Base-by-base conservation (phyloP, 2,329 filamentous ascomycete genomes). In the Aspergillus sojae region DNA sequence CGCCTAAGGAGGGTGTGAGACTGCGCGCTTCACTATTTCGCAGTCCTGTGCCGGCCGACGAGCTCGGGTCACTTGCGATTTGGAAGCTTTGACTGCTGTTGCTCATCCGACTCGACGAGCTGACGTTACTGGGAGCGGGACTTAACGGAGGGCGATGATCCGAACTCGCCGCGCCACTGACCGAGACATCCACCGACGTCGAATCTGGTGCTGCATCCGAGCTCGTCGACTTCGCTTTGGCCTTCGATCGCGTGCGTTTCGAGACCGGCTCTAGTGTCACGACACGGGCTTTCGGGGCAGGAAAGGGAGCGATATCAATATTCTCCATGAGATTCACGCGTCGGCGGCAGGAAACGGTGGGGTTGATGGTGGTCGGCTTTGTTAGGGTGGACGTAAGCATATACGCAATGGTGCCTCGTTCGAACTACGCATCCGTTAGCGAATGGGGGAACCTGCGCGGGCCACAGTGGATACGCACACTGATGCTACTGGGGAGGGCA, bases 351-450 rank as follows among this genome's bases (percentile, higher is more conserved):
- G 88, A 91, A 11, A 89, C 85, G 2, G 90, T 93, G 2, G 94
- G 90, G 16, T 90, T 86, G 65, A 97, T 96, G 6, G 93, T 89
- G 0, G 91, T 95, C 23, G 95, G 94, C 62, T 93, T 88, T 23
- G 94, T 98, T 62, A 98, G 78, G 10, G 93, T 97, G 36, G 94
- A 91, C 6, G 92, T 94, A 71, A 98, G 86, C 81, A 94, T 88
- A 79, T 98, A 99, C 23, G 91, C 90, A 71, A 99, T 92, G 2
- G 92, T 94, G 41, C 95, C 95, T 74, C 94, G 89, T 79, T 98
- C 95, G 77, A 99, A 99, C 93, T 98, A 65, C 39, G 26, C 32
- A 39, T 28, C 32, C n/a, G 32, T 55, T 55, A 54, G 30, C 36
- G 21, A 43, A 36, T 68, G 55, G 66, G 62, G 28, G n/a, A 62